phyloP scores from a whole-genome alignment of 306 rosid genomes.

The Mimosa bimucronata region DNA sequence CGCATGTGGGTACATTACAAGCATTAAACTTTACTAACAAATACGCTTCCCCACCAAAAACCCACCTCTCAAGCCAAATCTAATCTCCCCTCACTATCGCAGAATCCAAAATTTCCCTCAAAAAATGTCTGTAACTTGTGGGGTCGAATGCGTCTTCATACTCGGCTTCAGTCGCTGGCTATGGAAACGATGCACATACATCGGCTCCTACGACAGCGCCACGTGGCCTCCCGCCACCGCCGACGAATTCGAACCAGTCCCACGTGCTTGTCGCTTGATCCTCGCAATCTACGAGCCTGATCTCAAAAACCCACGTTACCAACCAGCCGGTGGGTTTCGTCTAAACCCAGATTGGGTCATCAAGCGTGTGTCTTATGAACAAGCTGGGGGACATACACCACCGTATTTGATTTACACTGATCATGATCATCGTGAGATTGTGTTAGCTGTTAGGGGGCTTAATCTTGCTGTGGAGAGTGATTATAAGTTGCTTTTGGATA shows the following conservation, averaged over 20 bases:
- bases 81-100: constrained; percentile 2
- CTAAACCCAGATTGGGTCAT: constrained; percentile 68
- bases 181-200: constrained; percentile 90
- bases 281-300: constrained; percentile 88
- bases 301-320: constrained; percentile 46
- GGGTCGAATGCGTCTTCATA: constrained; percentile 70
- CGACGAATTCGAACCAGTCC: constrained; percentile 71
- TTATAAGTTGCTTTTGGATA: constrained; percentile 66
- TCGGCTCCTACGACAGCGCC: constrained; percentile 84
- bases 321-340: constrained; percentile 56
- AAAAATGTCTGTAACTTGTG: constrained; percentile 75
- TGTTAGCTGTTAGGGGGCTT: constrained; percentile 81
- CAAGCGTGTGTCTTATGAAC: constrained; percentile 61
- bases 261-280: constrained; percentile 78
- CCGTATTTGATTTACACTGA: constrained; percentile 84
- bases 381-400: constrained; percentile 67
- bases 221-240: constrained; percentile 74
- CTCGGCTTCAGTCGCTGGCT: constrained; percentile 87
- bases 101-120: neutral
- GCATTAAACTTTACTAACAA: neutral
- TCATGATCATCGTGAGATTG: constrained; percentile 69
- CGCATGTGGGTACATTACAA: constrained; percentile 8
- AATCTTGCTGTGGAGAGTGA: constrained; percentile 75
- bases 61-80: neutral
- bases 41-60: neutral